Evolutionary conservation across 441 rosid species (phyloP), one percentile per base, ranked within the genome.

Genomic region (Corymbia calophylla): DNA sequence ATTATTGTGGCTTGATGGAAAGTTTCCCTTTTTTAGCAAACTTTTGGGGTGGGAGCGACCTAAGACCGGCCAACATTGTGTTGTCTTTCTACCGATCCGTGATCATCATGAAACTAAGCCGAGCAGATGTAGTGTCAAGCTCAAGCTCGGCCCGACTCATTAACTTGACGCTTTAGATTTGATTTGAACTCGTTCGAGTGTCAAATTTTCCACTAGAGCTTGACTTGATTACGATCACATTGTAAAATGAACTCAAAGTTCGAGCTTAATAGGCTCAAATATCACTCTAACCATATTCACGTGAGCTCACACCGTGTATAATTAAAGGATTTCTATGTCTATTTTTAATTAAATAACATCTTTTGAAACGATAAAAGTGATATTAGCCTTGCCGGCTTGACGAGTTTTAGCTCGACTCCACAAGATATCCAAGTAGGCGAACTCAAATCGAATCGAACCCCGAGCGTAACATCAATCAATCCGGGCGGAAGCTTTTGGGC

Each of bases 41-140:
- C 0, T 25, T 58, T 58, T 25, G 3, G n/a, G 64, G 0, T 25
- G n/a, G 10, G n/a, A 58, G 3, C 25, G 0, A 4, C 3, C 0
- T n/a, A 25, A 58, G 0, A 4, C 14, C n/a, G 25, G 7, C 64
- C 1, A 58, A 25, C 64, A 25, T 25, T 19, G 10, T 23, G 80
- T 32, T 32, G 25, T 8, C 35, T 9, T 62, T 11, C 8, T 68
- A 9, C 21, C 7, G 10, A 68, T 9, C 6, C 18, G 39, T 1
- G 47, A 68, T 47, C 3, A 1, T 32, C 13, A 2, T 5, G 47
- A 25, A 68, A 32, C 1, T 7, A 7, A 35, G 47, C 19, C 7
- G 25, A 68, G 80, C 2, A 0, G 47, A 32, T 18, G 47, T 35
- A 32, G 25, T 18, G 80, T 32, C 47, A 9, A 68, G 6, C 25